Percentiles rank a stretch among this genome's conserved stretches.
Conservation (phyloP, 2,329 filamentous ascomycete species). For the Pseudogymnoascus sp. region DNA sequence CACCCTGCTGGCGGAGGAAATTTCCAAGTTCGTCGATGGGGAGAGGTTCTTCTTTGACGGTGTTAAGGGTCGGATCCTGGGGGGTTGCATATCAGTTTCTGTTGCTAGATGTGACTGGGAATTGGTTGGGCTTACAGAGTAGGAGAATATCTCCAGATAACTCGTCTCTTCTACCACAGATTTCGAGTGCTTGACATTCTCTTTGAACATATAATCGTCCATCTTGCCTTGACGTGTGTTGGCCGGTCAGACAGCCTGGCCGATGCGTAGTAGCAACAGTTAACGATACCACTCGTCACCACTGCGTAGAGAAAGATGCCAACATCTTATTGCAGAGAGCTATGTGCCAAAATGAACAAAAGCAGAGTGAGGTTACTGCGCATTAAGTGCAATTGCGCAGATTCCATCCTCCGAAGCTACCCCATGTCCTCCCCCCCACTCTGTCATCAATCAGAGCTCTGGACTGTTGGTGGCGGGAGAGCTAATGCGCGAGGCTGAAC, state of each 20-base stretch:
- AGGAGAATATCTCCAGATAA: conserved; percentile 27
- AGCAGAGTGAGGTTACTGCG: background rate
- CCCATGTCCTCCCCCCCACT: background rate
- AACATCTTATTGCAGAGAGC: background rate
- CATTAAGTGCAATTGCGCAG: background rate
- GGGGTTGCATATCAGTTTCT: conserved; percentile 3
- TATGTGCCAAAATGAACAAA: background rate
- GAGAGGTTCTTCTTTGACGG: conserved; percentile 25
- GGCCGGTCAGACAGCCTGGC: background rate
- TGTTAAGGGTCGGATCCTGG: conserved; percentile 24
- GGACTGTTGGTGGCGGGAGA: background rate
- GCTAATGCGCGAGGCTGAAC: conserved; percentile 3
- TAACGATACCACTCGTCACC: background rate
- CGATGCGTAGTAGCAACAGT: background rate
- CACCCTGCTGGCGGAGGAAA: conserved; percentile 25
- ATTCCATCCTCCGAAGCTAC: background rate
- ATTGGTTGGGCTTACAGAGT: conserved; percentile 21
- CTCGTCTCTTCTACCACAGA: conserved; percentile 22
- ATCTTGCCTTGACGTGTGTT: conserved; percentile 13
- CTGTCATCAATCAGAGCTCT: background rate
- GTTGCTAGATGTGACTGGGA: background rate
- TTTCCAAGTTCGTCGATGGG: conserved; percentile 27
- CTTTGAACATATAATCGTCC: conserved; percentile 29
- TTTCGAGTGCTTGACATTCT: conserved; percentile 23
- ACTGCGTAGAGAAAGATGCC: background rate